Percentiles rank a stretch among this genome's conserved stretches.
These are phyloP conservation scores for Saccharomyces hybrid DNA, from an alignment of 1,139 yeast species.

Conservation along the genomic window DNA sequence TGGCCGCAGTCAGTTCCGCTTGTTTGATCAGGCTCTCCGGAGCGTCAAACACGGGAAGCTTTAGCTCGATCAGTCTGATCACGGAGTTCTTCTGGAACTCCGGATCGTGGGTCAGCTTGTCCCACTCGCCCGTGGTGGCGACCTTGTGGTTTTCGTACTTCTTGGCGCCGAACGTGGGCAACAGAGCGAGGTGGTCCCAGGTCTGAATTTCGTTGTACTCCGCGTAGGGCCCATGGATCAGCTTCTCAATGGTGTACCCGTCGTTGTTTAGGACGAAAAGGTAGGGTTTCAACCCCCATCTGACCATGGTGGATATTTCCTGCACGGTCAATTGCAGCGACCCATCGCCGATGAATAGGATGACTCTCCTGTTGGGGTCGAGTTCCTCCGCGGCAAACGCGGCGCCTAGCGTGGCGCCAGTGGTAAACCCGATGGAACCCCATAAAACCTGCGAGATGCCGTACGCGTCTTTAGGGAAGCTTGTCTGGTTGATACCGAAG, in stretches of 20 bases:
- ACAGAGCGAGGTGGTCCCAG: constrained; percentile 67
- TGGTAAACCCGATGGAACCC: constrained; percentile 86
- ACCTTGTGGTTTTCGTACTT: constrained; percentile 44
- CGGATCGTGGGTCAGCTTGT: constrained; percentile 45
- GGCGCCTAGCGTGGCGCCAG: constrained; percentile 80
- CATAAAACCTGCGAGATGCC: constrained; percentile 85
- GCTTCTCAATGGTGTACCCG: constrained; percentile 84
- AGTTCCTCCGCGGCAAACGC: constrained; percentile 73
- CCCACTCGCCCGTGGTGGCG: constrained; percentile 58
- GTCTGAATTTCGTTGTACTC: constrained; percentile 72
- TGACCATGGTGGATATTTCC: constrained; percentile 76
- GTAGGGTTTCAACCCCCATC: constrained; percentile 75
- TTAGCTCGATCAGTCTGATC: constrained; percentile 70
- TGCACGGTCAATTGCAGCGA: constrained; percentile 83
- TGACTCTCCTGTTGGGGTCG: constrained; percentile 60
- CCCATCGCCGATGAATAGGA: constrained; percentile 84
- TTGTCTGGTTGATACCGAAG: constrained; percentile 71
- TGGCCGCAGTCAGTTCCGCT: constrained; percentile 67
- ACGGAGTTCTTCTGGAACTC: constrained; percentile 43
- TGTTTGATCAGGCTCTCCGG: constrained; percentile 64
- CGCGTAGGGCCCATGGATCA: constrained; percentile 75
- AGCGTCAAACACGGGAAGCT: constrained; percentile 76
- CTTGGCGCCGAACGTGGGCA: constrained; percentile 67
- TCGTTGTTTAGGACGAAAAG: constrained; percentile 75
- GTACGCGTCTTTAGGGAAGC: constrained; percentile 62